phyloP scores from a whole-genome alignment of 257 asterid species.

The Scutellaria minor region DNA sequence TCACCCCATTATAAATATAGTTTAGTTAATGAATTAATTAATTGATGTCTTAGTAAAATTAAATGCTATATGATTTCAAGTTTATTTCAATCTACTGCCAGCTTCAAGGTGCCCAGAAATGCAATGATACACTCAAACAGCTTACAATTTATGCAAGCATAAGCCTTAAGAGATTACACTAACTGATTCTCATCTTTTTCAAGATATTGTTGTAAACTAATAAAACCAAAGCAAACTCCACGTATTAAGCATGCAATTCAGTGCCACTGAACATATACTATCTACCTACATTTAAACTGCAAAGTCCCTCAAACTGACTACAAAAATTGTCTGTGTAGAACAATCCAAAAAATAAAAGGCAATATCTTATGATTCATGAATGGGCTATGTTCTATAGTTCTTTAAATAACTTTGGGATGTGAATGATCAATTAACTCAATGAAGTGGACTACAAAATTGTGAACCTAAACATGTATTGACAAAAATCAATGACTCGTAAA shows the following conservation, averaged over 20 bases:
- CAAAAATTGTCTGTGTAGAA: background rate
- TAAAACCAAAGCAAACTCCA: background rate
- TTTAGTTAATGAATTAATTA: background rate
- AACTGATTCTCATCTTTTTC: background rate
- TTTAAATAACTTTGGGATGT: background rate
- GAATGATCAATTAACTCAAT: background rate
- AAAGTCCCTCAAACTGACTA: background rate
- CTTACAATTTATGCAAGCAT: background rate
- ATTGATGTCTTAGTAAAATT: background rate
- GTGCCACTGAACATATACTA: background rate
- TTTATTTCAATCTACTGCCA: background rate
- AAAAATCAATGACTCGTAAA: background rate
- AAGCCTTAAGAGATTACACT: slow-evolving; percentile 1
- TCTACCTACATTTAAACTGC: background rate
- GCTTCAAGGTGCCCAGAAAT: background rate
- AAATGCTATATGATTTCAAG: background rate
- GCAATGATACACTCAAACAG: background rate
- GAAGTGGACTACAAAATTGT: background rate
- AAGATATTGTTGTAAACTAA: background rate
- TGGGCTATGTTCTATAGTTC: background rate
- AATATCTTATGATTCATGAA: background rate
- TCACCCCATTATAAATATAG: too few relatives aligned
- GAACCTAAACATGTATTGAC: background rate
- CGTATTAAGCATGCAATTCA: background rate
- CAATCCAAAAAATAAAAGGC: slow-evolving; percentile 7